Percentiles rank a stretch among this genome's conserved stretches.
Evolutionary conservation across 352 stramenopile species (phyloP).

Genomic region (Aphanomyces astaci): DNA sequence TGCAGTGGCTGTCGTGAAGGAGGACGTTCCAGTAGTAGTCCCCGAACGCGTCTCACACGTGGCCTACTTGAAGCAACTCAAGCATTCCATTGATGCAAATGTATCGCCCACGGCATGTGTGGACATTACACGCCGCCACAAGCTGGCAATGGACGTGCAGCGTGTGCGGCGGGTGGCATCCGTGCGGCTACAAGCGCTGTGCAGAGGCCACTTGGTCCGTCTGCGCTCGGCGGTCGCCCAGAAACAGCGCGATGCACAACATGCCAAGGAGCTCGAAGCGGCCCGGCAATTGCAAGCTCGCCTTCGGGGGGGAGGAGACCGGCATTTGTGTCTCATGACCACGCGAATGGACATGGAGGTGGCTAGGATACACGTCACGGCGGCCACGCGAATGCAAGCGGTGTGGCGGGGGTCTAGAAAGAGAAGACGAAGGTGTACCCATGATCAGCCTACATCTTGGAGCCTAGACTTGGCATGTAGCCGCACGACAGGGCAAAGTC

Average conservation of each 20-base stretch:
- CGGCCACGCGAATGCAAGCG: conserved; percentile 24
- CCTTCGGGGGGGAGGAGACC: background rate
- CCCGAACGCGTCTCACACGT: conserved; percentile 15
- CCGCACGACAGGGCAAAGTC: too few relatives aligned
- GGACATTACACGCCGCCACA: background rate
- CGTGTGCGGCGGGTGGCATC: background rate
- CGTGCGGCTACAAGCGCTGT: background rate
- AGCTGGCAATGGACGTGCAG: background rate
- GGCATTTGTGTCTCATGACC: conserved; percentile 8
- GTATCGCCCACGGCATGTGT: background rate
- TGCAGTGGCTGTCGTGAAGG: too few relatives aligned
- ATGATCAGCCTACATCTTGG: too few relatives aligned
- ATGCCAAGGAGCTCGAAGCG: background rate
- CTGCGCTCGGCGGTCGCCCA: conserved; percentile 28
- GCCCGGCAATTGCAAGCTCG: background rate
- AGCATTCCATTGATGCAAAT: background rate
- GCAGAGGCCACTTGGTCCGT: background rate
- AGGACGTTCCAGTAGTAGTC: too few relatives aligned
- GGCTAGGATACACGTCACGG: conserved; percentile 8
- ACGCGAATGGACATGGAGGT: conserved; percentile 9
- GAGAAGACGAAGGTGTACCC: background rate
- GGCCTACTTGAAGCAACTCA: conserved; percentile 15
- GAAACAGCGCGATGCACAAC: background rate
- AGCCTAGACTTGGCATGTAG: too few relatives aligned
- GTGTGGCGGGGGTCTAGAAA: background rate